Conservation (phyloP, 1,284 basidiomycete species). For the Heterobasidion parviporum region DNA sequence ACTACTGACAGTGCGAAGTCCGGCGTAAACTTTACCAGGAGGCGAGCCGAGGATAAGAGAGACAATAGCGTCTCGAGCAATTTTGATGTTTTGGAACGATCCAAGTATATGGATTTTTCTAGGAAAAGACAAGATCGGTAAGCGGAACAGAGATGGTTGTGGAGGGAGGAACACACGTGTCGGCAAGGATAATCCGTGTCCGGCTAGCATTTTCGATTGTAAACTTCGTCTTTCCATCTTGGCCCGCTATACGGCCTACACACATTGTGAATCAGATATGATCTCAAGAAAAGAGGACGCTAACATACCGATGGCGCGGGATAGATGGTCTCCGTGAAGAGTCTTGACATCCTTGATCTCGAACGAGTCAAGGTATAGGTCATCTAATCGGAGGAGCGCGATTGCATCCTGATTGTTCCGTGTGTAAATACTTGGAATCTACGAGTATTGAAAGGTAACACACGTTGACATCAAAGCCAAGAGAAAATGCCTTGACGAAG, state of each 20-base stretch:
- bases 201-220: constrained; percentile 96
- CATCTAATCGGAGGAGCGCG: constrained; percentile 90
- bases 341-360: constrained; percentile 99
- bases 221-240: constrained; percentile 97
- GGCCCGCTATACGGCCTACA: constrained; percentile 89
- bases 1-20: constrained; percentile 84
- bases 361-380: constrained; percentile 96
- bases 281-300: constrained; percentile 2
- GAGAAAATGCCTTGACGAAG: constrained; percentile 91
- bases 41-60: constrained; percentile 93
- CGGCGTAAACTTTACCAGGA: constrained; percentile 94
- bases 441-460: constrained; percentile 15
- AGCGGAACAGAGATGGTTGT: neutral
- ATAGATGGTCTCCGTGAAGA: constrained; percentile 92
- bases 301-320: constrained; percentile 81
- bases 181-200: constrained; percentile 93
- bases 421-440: neutral
- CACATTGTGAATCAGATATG: neutral
- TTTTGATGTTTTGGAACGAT: constrained; percentile 95
- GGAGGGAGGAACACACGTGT: constrained; percentile 59
- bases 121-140: constrained; percentile 6
- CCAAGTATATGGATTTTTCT: constrained; percentile 94
- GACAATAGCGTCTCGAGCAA: constrained; percentile 93
- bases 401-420: constrained; percentile 73
- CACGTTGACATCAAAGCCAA: constrained; percentile 93